Evolutionary conservation across 768 basidiomycete species (phyloP).

Genomic region (Calocybe cyanea): DNA sequence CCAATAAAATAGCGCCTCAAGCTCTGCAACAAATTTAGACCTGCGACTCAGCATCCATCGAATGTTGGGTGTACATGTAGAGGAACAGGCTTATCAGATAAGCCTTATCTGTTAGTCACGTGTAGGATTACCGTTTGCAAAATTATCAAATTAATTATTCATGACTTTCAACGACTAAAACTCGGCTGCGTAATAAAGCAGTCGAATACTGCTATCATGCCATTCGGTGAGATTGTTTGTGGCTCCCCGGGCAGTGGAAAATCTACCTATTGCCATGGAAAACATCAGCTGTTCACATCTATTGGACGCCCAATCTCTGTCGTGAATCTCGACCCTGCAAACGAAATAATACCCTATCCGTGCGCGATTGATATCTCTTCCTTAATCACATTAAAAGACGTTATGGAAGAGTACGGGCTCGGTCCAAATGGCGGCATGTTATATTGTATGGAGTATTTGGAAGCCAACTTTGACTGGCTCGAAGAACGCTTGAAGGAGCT

Average conservation of each 20-base stretch:
- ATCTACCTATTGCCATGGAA: slow-evolving; percentile 85
- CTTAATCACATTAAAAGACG: slow-evolving; percentile 83
- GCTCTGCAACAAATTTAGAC: too few relatives aligned
- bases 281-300: slow-evolving; percentile 85
- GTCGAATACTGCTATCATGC: slow-evolving; percentile 41
- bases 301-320: slow-evolving; percentile 82
- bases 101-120: too few relatives aligned
- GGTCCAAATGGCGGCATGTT: slow-evolving; percentile 97
- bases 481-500: slow-evolving; percentile 62
- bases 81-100: too few relatives aligned
- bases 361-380: slow-evolving; percentile 83
- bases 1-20: too few relatives aligned
- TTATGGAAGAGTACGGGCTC: slow-evolving; percentile 77
- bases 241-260: slow-evolving; percentile 86
- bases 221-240: slow-evolving; percentile 85
- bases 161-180: too few relatives aligned
- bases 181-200: too few relatives aligned
- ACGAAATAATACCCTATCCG: slow-evolving; percentile 85
- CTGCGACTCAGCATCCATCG: too few relatives aligned
- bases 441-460: slow-evolving; percentile 95
- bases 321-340: slow-evolving; percentile 96
- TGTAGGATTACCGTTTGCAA: too few relatives aligned
- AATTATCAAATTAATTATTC: too few relatives aligned
- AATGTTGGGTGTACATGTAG: too few relatives aligned
- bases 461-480: slow-evolving; percentile 91